Conservation (phyloP, 768 basidiomycete species). For the Agrocybe pediades region DNA sequence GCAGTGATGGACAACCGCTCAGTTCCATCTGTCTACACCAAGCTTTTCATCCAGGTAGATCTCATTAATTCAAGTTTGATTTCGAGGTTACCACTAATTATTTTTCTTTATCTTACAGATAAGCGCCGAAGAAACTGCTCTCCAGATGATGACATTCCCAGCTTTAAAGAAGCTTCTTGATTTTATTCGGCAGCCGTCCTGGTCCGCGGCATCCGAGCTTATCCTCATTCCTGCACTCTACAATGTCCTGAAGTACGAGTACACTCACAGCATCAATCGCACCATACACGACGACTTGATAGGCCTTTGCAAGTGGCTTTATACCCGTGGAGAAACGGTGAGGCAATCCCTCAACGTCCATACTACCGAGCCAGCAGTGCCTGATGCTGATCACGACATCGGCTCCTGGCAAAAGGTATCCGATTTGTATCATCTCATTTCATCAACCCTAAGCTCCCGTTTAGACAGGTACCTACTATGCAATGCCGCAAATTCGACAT, state of each 20-base stretch:
- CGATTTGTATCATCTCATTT: too few species aligned
- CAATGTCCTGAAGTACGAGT: background rate
- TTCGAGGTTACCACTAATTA: background rate
- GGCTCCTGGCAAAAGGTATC: too few species aligned
- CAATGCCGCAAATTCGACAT: too few species aligned
- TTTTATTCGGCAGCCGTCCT: background rate
- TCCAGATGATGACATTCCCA: background rate
- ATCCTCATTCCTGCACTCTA: background rate
- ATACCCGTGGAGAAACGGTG: too few species aligned
- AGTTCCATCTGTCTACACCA: background rate
- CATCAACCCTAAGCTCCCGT: too few species aligned
- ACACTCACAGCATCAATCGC: too few species aligned
- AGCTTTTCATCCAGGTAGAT: constrained; percentile 5
- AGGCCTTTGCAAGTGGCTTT: too few species aligned
- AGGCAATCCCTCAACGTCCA: too few species aligned
- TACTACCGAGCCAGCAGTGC: too few species aligned
- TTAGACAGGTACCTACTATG: too few species aligned
- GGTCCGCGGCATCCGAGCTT: background rate
- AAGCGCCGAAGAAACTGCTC: background rate
- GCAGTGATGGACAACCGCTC: background rate
- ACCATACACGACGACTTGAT: too few species aligned
- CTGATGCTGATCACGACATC: too few species aligned
- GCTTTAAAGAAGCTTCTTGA: background rate
- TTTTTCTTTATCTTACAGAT: background rate
- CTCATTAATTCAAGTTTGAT: background rate